Conservation (phyloP, 768 basidiomycete genomes). For the Boletellus ananiceps region DNA sequence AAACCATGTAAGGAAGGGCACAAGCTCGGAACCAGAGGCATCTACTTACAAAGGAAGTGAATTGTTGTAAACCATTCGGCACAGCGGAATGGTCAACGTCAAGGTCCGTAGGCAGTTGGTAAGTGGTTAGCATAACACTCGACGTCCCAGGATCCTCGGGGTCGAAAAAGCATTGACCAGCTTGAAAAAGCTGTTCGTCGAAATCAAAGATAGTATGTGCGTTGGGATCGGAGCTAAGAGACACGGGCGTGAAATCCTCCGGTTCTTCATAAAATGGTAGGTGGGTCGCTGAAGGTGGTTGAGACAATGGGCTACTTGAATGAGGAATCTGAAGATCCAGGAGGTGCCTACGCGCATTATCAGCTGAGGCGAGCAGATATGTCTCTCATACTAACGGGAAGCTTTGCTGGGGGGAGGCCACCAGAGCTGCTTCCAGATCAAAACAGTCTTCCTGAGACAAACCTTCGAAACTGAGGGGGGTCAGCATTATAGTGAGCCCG, state of each 20-base stretch:
- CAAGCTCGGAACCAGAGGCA: too few relatives aligned
- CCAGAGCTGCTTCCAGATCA: background rate
- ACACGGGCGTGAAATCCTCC: accelerated
- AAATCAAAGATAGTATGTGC: background rate
- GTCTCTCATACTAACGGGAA: background rate
- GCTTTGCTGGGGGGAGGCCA: background rate
- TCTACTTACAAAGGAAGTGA: background rate
- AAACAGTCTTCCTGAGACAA: background rate
- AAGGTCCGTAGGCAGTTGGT: too few relatives aligned
- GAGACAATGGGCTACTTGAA: background rate
- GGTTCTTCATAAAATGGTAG: background rate
- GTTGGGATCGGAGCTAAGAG: background rate
- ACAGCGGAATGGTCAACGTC: too few relatives aligned
- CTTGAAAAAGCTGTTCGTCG: background rate
- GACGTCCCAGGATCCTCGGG: background rate
- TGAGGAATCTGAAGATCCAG: background rate
- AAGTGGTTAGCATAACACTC: background rate
- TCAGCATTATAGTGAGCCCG: background rate
- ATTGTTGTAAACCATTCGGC: background rate
- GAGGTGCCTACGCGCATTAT: background rate
- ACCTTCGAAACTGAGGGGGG: background rate
- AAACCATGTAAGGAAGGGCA: background rate
- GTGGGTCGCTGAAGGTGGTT: too few relatives aligned
- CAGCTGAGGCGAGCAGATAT: background rate
- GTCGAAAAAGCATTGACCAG: background rate